These are phyloP conservation scores for Sporothrix brasiliensis DNA, from an alignment of 2,329 filamentous ascomycete genomes.

Conservation along the genomic window DNA sequence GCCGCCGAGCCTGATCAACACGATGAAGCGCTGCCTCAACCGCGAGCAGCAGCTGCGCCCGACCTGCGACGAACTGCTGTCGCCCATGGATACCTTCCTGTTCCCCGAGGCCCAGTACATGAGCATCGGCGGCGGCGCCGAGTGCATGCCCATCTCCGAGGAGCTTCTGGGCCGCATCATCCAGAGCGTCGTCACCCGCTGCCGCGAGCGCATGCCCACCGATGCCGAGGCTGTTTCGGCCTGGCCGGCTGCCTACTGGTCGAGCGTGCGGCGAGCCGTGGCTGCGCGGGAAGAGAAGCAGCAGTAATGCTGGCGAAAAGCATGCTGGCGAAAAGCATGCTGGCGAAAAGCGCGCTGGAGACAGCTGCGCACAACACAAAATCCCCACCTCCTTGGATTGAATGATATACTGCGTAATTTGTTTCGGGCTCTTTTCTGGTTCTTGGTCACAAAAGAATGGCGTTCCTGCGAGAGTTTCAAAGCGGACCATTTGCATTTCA, in stretches of 20 bases:
- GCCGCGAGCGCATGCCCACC: constrained; percentile 60
- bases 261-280: constrained; percentile 59
- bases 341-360: no score
- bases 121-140: constrained; percentile 38
- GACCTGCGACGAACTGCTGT: constrained; percentile 64
- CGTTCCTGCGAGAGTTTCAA: constrained; percentile 6
- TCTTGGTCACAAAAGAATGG: constrained; percentile 16
- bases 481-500: not conserved
- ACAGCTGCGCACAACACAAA: no score
- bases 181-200: constrained; percentile 63
- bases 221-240: constrained; percentile 58
- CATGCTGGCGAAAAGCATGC: no score
- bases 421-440: constrained; percentile 6
- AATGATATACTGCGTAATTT: not conserved
- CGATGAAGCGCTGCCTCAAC: constrained; percentile 64
- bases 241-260: constrained; percentile 66
- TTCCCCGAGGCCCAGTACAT: constrained; percentile 55
- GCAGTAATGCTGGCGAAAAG: not conserved
- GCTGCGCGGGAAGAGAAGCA: constrained; percentile 41
- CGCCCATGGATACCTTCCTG: constrained; percentile 63
- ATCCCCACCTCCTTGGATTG: not conserved
- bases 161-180: constrained; percentile 65
- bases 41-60: constrained; percentile 65
- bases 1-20: constrained; percentile 61
- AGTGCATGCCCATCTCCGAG: constrained; percentile 63